Percentiles rank a stretch among this genome's conserved stretches.
phyloP scores from a whole-genome alignment of 2,329 filamentous ascomycete genomes.

The Xenoacremonium recifei region DNA sequence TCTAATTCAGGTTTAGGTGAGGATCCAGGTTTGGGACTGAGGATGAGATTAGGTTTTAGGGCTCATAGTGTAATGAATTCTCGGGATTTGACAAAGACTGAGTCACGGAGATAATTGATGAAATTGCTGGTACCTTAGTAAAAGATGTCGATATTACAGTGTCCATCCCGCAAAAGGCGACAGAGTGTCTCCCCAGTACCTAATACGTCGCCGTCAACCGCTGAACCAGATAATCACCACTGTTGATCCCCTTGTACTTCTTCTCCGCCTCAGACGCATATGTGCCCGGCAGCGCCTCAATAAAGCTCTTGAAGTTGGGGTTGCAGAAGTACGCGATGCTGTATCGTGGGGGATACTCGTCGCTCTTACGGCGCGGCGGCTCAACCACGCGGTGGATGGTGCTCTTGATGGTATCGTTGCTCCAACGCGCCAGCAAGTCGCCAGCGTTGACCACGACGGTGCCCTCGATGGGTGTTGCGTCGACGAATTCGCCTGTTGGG shows the following conservation, averaged over 20 bases:
- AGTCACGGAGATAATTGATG: background rate
- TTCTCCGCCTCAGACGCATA: slow-evolving; percentile 63
- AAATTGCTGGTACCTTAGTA: too few relatives aligned
- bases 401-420: slow-evolving; percentile 87
- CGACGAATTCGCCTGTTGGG: slow-evolving; percentile 74
- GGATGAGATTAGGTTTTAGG: too few relatives aligned
- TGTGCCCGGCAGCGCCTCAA: slow-evolving; percentile 80
- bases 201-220: slow-evolving; percentile 76
- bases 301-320: slow-evolving; percentile 72
- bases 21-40: too few relatives aligned
- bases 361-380: slow-evolving; percentile 60
- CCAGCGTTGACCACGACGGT: slow-evolving; percentile 89
- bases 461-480: slow-evolving; percentile 77
- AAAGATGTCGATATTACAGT: too few relatives aligned
- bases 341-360: slow-evolving; percentile 72
- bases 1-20: too few relatives aligned
- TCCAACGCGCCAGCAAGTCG: slow-evolving; percentile 83
- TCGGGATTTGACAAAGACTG: too few relatives aligned
- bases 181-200: too few relatives aligned
- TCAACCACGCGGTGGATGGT: slow-evolving; percentile 90
- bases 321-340: slow-evolving; percentile 94
- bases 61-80: too few relatives aligned
- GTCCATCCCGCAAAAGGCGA: too few relatives aligned
- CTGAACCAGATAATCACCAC: slow-evolving; percentile 77
- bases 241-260: slow-evolving; percentile 77